A percentile compares a stretch with the other conserved stretches of the same genome.
Evolutionary conservation across 768 basidiomycete genomes (phyloP).

Genomic region (Agaricus subrufescens): DNA sequence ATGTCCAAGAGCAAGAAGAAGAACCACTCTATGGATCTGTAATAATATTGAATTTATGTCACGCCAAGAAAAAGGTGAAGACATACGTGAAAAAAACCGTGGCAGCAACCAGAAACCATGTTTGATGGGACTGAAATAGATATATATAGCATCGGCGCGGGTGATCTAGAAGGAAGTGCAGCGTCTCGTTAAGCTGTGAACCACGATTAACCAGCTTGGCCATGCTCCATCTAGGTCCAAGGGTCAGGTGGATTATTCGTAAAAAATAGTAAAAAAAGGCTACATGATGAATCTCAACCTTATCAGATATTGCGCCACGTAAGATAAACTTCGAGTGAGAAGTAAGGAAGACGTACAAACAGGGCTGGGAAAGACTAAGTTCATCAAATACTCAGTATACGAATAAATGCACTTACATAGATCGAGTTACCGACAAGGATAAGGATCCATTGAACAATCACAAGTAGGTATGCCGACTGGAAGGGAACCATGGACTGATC

Average conservation of each 20-base stretch:
- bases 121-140: slow-evolving; percentile 66
- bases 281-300: no score
- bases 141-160: slow-evolving; percentile 57
- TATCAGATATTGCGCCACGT: not conserved
- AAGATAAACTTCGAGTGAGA: not conserved
- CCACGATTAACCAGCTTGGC: slow-evolving; percentile 43
- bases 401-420: no score
- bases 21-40: slow-evolving; percentile 57
- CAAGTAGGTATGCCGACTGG: slow-evolving; percentile 60
- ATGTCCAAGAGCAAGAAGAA: slow-evolving; percentile 24
- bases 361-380: slow-evolving; percentile 24
- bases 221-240: slow-evolving; percentile 48
- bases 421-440: no score
- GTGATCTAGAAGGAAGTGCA: slow-evolving; percentile 71
- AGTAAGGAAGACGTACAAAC: slow-evolving; percentile 17
- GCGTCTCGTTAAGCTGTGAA: slow-evolving; percentile 38
- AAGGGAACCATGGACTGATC: slow-evolving; percentile 64
- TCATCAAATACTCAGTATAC: no score
- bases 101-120: slow-evolving; percentile 63
- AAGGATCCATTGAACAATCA: slow-evolving; percentile 24
- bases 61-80: not conserved
- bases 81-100: slow-evolving; percentile 52
- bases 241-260: no score
- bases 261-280: no score
- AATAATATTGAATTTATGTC: not conserved